Evolutionary conservation across 805 yeast species (phyloP), one percentile per base, ranked within the genome.

Genomic region (Clavispora carvajalis): DNA sequence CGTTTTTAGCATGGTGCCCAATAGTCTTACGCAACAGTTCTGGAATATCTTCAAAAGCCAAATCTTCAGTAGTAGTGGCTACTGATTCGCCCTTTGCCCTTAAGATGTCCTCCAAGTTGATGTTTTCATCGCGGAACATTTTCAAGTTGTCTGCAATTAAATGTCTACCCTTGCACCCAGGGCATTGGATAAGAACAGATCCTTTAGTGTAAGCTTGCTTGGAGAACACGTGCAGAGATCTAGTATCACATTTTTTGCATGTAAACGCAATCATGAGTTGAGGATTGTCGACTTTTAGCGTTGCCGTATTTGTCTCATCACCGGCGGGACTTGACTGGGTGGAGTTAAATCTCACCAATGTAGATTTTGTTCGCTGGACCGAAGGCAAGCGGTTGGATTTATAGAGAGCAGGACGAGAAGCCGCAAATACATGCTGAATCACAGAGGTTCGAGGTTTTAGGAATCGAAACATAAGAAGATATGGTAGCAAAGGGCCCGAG

Each of bases 191-290:
- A 37, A 88, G 65, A 3, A 91, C 95, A 0, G 96, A 82, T 1
- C 98, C 98, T 8, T 71, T 67, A 11, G 82, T 77, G 58, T 91
- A 91, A 0, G 96, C 90, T 62, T 91, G 98, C 51, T 90, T 90
- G 5, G 96, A 84, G 55, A 91, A 83, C n/a, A 82, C 74, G 56
- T 91, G 98, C 4, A 89, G 79, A 0, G 96, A 88, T 41, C 97
- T 69, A 3, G 84, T 77, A 34, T 78, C 73, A 63, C 98, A 91
- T 49, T 79, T 78, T 58, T 89, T 91, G 64, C 98, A 91, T 0
- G 96, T 91, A 65, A 91, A 90, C 0, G 95, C 91, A 17, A 91
- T 74, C 83, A 88, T 83, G 47, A 86, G 68, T 59, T 82, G 78
- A 2, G 95, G 95, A 46, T 82, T 79, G 39, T 85, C 93, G 16